Base-by-base conservation (phyloP, 2,329 filamentous ascomycete species). In the Xylariaceae sp. region DNA sequence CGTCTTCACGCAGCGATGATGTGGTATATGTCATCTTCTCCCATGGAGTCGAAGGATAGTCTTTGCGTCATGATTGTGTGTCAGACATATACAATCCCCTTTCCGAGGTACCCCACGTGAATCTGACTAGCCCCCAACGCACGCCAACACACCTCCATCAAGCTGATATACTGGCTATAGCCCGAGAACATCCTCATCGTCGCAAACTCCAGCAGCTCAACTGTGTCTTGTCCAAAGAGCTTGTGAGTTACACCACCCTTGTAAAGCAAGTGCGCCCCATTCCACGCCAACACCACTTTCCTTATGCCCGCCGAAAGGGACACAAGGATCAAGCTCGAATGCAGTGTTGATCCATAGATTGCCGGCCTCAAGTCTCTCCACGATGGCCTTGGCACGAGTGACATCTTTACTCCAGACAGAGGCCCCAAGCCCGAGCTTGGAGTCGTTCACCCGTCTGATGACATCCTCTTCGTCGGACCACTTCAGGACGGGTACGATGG, bases 291-390 rank as follows among this genome's bases (percentile, higher is more conserved):
- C 59, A 0, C 78, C 79, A 44, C 77, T 80, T 31, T 73, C 57
- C 65, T 81, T 81, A 58, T 77, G 73, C 0, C 79, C 79, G 0
- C 75, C 76, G 55, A 76, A 79, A 0, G 77, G 72, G 2, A 68
- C 67, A 2, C 68, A 57, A 0, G 72, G 68, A 0, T 61, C 59
- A 0, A 73, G 44, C 9, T 73, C 71, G 14, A 71, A 71, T 55
- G 74, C 72, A 1, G 65, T 63, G 66, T 82, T 83, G 57, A 82
- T 68, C 63, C 75, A 81, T 16, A 82, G 75, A 14, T 67, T 79
- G 1, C 80, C 79, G n/a, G 77, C 75, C 61, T 81, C 70, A 19
- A 82, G 66, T 38, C 72, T 64, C 46, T 68, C 66, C 1, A 74
- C 77, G 46, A 82, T 73, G 42, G 69, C 63, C 55, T 72, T 63